Percentiles rank a stretch among this genome's conserved stretches.
phyloP scores from a whole-genome alignment of 768 basidiomycete species.

The Boletus eberwhitei region DNA sequence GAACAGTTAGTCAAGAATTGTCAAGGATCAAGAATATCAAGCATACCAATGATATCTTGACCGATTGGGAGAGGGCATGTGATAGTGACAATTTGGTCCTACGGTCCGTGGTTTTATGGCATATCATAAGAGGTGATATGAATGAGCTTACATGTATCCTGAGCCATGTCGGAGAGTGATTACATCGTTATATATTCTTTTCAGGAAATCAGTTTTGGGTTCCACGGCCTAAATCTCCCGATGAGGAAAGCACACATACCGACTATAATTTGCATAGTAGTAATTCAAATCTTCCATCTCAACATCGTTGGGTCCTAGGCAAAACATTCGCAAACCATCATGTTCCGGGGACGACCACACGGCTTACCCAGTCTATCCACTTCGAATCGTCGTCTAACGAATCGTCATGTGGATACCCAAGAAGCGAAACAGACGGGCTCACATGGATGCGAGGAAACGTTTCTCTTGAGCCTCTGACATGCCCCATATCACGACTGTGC shows the following conservation, averaged over 20 bases:
- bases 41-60: conserved; percentile 87
- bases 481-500: conserved; percentile 96
- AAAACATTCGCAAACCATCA: conserved; percentile 1
- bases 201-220: conserved; percentile 33
- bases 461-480: conserved; percentile 94
- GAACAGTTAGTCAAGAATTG: neutral
- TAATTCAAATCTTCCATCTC: conserved; percentile 98
- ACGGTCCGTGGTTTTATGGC: conserved; percentile 4
- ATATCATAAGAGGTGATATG: conserved; percentile 8
- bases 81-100: conserved; percentile 97
- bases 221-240: conserved; percentile 4
- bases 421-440: conserved; percentile 31
- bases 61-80: conserved; percentile 93
- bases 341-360: neutral
- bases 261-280: conserved; percentile 95
- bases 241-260: conserved; percentile 44
- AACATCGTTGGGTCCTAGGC: conserved; percentile 76
- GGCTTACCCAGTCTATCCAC: conserved; percentile 75
- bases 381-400: conserved; percentile 84
- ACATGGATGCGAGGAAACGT: conserved; percentile 89
- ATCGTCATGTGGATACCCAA: conserved; percentile 1
- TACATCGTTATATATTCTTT: conserved; percentile 93
- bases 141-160: conserved; percentile 77
- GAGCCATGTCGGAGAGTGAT: conserved; percentile 93
- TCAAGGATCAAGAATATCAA: conserved; percentile 5